Base-by-base conservation (phyloP, 2,329 filamentous ascomycete species). In the Chalara sp. region DNA sequence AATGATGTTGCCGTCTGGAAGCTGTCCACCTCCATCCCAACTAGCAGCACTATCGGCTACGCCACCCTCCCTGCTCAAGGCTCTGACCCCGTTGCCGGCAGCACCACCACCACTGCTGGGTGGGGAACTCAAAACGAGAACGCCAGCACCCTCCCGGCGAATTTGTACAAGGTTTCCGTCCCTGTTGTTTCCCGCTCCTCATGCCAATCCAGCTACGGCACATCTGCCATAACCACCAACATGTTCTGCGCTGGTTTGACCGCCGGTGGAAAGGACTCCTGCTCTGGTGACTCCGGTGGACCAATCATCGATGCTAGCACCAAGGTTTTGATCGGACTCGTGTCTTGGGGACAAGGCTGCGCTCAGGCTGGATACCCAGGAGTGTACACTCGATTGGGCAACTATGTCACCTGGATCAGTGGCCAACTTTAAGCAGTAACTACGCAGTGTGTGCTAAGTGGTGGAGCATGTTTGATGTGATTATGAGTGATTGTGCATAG, bases 1-100 rank as follows among this genome's bases (percentile, higher is more conserved):
- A 52, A 42, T 40, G 55, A 58, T 42, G 46, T 59, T 43, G 57
- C 58, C 8, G 31, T 60, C 29, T 59, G 56, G 56, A 49, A 59
- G 32, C 46, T 60, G 35, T 42, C 45, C 1, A 54, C 40, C 32
- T 40, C 58, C n/a, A 30, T 60, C 42, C 44, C 43, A 47, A 10
- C 46, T 11, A 53, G 50, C 45, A 45, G 41, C 8, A 59, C 50
- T 5, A 58, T 59, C 29, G 44, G 53, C 46, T 60, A 59, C 35
- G 58, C 49, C 5, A 52, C 40, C 3, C 48, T 59, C 28, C 48
- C 50, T 5, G 52, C 32, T 6, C 53, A 58, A 51, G 55, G 53
- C 21, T 51, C 49, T n/a, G 56, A 60, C 31, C 58, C 58, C 8
- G 51, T 43, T 40, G 41, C 37, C 42, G 52, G 52, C 6, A 21